Conservation (phyloP, 306 rosid genomes). For the Bauhinia variegata region DNA sequence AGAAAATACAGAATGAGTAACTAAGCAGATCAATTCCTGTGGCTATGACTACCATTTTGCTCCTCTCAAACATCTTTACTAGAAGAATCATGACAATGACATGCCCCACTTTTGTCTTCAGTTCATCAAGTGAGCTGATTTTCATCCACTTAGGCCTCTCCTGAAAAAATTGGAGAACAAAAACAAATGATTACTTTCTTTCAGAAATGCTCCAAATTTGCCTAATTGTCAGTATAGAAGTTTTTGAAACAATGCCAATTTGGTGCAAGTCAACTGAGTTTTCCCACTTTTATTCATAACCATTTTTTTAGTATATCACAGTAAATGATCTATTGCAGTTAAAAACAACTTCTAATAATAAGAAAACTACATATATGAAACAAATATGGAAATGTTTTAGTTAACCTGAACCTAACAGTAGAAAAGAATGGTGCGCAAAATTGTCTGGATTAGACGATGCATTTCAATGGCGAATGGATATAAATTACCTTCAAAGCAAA, state of each 20-base stretch:
- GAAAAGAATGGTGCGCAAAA: conserved; percentile 4
- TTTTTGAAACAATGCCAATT: background rate
- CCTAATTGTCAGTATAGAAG: background rate
- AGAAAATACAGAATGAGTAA: conserved; percentile 84
- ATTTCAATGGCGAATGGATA: background rate
- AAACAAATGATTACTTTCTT: background rate
- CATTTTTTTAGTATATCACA: background rate
- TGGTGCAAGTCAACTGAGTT: background rate
- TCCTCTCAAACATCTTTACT: conserved; percentile 97
- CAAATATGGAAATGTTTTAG: background rate
- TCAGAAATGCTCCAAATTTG: background rate
- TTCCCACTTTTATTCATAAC: no score
- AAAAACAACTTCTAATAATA: background rate
- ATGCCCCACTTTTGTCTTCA: conserved; percentile 95
- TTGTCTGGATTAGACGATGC: background rate
- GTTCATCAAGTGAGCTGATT: conserved; percentile 85
- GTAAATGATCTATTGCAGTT: background rate
- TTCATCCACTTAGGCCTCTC: conserved; percentile 95
- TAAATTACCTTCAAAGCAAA: conserved; percentile 81
- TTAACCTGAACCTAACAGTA: conserved; percentile 8
- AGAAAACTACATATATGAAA: background rate
- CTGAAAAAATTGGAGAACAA: conserved; percentile 40
- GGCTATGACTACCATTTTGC: conserved; percentile 86
- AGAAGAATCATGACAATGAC: conserved; percentile 96
- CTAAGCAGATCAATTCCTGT: conserved; percentile 84